Percentiles rank a stretch among this genome's conserved stretches.
phyloP scores from a whole-genome alignment of 169 alveolate genomes.

The Plasmodium gonderi region DNA sequence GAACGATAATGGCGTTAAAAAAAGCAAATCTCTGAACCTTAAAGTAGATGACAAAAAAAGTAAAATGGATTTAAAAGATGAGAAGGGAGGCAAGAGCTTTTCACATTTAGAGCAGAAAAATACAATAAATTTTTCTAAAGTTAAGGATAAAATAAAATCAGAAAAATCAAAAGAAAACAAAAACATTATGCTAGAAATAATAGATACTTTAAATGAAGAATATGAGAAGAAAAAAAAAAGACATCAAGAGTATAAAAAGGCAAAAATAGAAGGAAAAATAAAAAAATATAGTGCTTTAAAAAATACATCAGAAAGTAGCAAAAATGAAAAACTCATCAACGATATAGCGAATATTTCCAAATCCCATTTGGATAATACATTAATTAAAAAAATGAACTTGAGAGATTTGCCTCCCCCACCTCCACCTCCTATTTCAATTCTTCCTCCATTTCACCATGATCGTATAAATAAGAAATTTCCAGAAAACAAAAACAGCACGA shows the following conservation, averaged over 20 bases:
- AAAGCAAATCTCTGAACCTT: background rate
- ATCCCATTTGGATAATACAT: background rate
- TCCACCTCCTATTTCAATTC: too few relatives aligned
- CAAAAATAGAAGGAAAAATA: slow-evolving; percentile 70
- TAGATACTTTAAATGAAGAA: slow-evolving; percentile 59
- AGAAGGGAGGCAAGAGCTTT: background rate
- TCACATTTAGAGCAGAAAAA: background rate
- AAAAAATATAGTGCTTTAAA: slow-evolving; percentile 51
- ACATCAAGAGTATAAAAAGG: slow-evolving; percentile 70
- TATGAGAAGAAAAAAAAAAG: slow-evolving; percentile 64
- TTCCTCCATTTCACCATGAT: background rate
- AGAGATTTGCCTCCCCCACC: background rate
- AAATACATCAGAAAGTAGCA: slow-evolving; percentile 31
- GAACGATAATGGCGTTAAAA: background rate
- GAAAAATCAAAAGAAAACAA: slow-evolving; percentile 11
- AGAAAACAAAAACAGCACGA: background rate
- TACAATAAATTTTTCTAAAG: background rate
- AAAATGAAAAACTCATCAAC: slow-evolving; percentile 16
- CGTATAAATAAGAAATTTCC: background rate
- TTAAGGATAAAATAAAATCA: background rate
- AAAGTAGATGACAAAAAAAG: background rate
- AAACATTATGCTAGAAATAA: slow-evolving; percentile 62
- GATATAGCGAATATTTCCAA: slow-evolving; percentile 7
- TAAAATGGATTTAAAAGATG: background rate
- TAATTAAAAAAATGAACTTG: background rate